Base-by-base conservation (phyloP, 805 yeast genomes). In the Candida ficus region DNA sequence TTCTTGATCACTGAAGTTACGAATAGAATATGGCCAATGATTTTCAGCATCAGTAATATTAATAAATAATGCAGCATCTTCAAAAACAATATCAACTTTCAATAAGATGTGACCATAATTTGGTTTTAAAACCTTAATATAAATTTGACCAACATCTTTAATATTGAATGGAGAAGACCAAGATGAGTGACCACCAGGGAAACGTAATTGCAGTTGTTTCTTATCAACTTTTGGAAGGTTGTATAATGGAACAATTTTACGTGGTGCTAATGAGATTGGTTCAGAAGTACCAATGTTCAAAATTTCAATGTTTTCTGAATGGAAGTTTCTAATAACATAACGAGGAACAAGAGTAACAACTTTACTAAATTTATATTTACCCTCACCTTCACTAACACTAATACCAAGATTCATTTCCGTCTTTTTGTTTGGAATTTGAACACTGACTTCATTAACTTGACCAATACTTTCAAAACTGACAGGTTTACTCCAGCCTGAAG, bases 121-220 rank as follows among this genome's bases (percentile, higher is more conserved):
- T 22, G 73, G 76, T 41, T 76, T 79, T 44, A 72, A 68, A 2
- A 88, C 74, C 50, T 91, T 84, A 48, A 93, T 67, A 56, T 75
- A 84, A 0, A 83, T 65, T 42, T 84, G 82, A 5, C 99, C 99
- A 35, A 89, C 73, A 53, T 91, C 95, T 38, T 82, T 78, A 48
- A 93, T 76, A 16, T 73, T 71, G 57, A 95, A 88, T 2, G 98
- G 95, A 0, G 96, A 80, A 0, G 97, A 85, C 95, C 95, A 88
- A 23, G 73, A 68, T 2, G 80, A 65, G 8, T 71, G 68, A 6
- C 73, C 63, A 5, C 80, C 82, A 7, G 75, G 58, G 44, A 80
- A 78, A 38, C 82, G 75, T 17, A 85, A 48, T 49, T 73, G 61
- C 25, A 89, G 54, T 50, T 83, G 85, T 52, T 83, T 86, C 34